Base-by-base conservation (phyloP, 495 filamentous ascomycete genomes). In the Daldinia vernicosa region DNA sequence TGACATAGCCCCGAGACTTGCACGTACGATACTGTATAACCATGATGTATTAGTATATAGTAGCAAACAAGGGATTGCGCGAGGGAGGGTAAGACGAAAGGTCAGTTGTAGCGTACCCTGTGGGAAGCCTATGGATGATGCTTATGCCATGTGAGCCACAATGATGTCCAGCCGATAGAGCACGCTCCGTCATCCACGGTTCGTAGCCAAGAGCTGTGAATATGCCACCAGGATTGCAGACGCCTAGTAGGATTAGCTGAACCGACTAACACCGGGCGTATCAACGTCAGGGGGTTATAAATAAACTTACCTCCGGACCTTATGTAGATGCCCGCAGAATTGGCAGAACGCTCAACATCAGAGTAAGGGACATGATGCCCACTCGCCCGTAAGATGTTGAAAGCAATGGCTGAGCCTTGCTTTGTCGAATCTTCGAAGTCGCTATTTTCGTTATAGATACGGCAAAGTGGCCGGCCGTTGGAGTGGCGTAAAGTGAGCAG, bases 1-100 rank as follows among this genome's bases (percentile, higher is more conserved):
- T 66, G 87, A 91, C 90, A 92, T 92, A 4, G 90, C 91, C 4
- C 91, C 91, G 6, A 93, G 77, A 67, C 89, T 91, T 4, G 86
- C 88, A 9, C 91, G 82, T 4, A 91, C 86, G 30, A 93, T 84
- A 0, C 91, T 82, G 66, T 0, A 53, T n/a, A 5, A 43, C 11
- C 3, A 2, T 8, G 17, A 32, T 28, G 43, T 60, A 65, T 76
- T 51, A 75, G 69, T 43, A 63, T 50, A 58, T 12, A 22, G n/a
- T 0, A 26, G 19, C 0, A n/a, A 30, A 40, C 30, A 58, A 53
- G 50, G 19, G 39, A 32, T 51, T 17, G 37, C 53, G 43, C 39
- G 35, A 63, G 28, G 63, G 52, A 58, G 17, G 62, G 61, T 69
- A 60, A 66, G 61, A 69, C 57, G 58, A 43, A n/a, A 57, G 35